Conservation (phyloP, 176 grass and related monocot genomes). For the Tuctoria greenei region DNA sequence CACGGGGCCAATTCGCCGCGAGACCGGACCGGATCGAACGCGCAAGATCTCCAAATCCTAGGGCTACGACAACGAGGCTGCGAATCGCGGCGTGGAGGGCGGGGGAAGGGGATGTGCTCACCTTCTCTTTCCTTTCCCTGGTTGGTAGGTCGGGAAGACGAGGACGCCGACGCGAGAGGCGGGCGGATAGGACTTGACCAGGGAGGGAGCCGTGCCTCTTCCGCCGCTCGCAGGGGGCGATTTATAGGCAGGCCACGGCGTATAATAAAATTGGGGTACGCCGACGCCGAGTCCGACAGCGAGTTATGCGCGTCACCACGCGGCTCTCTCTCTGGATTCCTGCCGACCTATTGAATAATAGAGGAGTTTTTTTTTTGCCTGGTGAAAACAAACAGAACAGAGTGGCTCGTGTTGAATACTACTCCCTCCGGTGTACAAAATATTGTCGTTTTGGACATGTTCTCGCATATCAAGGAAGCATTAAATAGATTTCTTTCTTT, state of each 20-base stretch:
- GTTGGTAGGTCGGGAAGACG: background rate
- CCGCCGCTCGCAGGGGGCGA: background rate
- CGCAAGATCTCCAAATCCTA: constrained; percentile 4
- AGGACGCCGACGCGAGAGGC: background rate
- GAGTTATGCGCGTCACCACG: constrained; percentile 4
- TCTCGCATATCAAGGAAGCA: too few species aligned
- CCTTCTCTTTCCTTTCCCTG: constrained; percentile 12
- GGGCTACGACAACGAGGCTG: background rate
- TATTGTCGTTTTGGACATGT: too few species aligned
- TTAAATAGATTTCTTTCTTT: too few species aligned
- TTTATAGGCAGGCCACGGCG: constrained; percentile 33
- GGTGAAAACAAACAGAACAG: background rate
- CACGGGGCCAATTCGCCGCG: background rate
- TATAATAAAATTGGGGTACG: constrained; percentile 30
- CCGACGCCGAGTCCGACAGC: too few species aligned
- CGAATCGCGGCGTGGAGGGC: background rate
- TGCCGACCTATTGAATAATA: constrained; percentile 30
- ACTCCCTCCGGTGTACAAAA: too few species aligned
- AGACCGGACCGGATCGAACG: background rate
- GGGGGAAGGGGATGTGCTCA: background rate
- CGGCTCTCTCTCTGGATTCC: constrained; percentile 22
- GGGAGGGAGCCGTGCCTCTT: background rate
- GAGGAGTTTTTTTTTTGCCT: background rate
- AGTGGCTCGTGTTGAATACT: background rate
- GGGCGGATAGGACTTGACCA: constrained; percentile 20